phyloP scores from a whole-genome alignment of 768 basidiomycete species.

The Rhodotorula babjevae region DNA sequence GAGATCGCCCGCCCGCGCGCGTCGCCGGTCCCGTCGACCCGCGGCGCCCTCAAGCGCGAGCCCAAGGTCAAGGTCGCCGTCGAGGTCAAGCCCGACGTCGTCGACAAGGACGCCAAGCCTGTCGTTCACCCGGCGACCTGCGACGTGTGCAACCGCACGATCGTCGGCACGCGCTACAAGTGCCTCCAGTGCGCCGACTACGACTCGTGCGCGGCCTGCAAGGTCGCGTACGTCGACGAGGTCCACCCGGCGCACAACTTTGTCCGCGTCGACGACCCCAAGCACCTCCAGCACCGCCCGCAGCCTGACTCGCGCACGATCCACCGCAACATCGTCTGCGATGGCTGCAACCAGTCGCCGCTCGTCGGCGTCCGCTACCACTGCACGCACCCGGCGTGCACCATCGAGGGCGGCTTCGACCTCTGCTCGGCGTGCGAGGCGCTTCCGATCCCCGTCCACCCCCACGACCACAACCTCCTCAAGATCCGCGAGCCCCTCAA shows the following conservation, averaged over 20 bases:
- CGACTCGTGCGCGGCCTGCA: conserved; percentile 20
- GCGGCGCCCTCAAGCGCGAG: conserved; percentile 1
- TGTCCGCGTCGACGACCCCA: conserved; percentile 4
- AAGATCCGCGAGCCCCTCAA: conserved; percentile 54
- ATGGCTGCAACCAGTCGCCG: conserved; percentile 63
- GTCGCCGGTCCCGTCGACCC: not conserved
- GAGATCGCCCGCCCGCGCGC: conserved; percentile 20
- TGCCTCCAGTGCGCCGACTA: conserved; percentile 49
- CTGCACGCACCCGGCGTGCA: conserved; percentile 75
- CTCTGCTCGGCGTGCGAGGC: conserved; percentile 75
- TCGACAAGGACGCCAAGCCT: not conserved
- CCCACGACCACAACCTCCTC: conserved; percentile 63
- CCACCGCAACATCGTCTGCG: conserved; percentile 63
- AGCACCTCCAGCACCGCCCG: not conserved
- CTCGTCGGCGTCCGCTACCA: conserved; percentile 71
- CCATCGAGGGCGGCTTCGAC: conserved; percentile 60
- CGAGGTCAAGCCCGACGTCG: not conserved
- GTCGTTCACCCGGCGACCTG: conserved; percentile 50
- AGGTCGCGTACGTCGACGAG: not conserved
- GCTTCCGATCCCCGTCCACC: conserved; percentile 70
- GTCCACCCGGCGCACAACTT: conserved; percentile 32
- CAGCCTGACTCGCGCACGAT: not conserved
- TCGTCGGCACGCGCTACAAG: conserved; percentile 70
- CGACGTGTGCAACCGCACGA: conserved; percentile 58
- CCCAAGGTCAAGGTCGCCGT: not conserved